phyloP scores from a whole-genome alignment of 129 eudicot species.

The Apium graveolens region DNA sequence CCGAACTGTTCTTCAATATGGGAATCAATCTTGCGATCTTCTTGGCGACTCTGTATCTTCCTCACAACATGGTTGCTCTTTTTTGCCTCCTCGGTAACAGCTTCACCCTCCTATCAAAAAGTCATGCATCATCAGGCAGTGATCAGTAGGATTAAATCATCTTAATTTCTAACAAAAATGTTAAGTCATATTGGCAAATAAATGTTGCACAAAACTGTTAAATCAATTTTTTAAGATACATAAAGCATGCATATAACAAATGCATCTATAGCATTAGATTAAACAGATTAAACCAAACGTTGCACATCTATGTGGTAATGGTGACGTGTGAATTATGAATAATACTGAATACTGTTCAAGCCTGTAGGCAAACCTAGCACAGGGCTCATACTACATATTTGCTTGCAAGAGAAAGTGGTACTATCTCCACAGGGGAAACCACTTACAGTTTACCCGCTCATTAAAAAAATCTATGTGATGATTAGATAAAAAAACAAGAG shows the following conservation, averaged over 20 bases:
- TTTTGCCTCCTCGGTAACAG: constrained; percentile 56
- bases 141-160: neutral
- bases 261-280: too few species aligned
- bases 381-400: neutral
- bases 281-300: too few species aligned
- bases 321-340: neutral
- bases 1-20: constrained; percentile 81
- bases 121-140: neutral
- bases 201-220: neutral
- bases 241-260: neutral
- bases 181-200: neutral
- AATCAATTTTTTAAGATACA: neutral
- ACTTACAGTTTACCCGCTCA: neutral
- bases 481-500: neutral
- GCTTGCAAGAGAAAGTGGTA: neutral
- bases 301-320: neutral
- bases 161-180: neutral
- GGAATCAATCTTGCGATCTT: constrained; percentile 58
- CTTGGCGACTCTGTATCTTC: constrained; percentile 57
- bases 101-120: constrained; percentile 42
- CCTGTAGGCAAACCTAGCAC: neutral
- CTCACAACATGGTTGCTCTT: constrained; percentile 73
- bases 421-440: neutral
- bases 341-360: too few species aligned
- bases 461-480: neutral